Evolutionary conservation across 768 basidiomycete genomes (phyloP), one percentile per base, ranked within the genome.

Genomic region (Russula ochroleuca): DNA sequence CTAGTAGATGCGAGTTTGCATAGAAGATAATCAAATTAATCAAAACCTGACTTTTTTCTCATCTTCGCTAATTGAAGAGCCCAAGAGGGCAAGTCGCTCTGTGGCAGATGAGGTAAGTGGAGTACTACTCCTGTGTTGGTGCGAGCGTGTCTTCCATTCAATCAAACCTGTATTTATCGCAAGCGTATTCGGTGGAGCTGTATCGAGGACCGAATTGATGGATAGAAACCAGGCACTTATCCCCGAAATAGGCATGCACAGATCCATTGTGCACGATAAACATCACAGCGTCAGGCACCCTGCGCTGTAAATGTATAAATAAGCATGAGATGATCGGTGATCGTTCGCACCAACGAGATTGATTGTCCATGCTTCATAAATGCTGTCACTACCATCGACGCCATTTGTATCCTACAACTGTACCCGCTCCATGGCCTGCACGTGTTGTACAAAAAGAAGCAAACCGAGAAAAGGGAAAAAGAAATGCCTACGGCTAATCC

Each of bases 371-470:
- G 6, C 1, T 43, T 7, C 25, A 49, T 28, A 49, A 25, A 49
- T 25, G 48, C 41, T 45, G n/a, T 45, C 43, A 21, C 43, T 21
- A 43, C 19, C 1, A 54, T 2, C 35, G 3, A 21, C n/a, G 10
- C 35, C n/a, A n/a, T 35, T 33, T 38, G 45, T 49, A 59, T 50
- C 58, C 58, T 59, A 59, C 58, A 48, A 37, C 47, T 25, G 23
- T 23, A n/a, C 45, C 57, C 23, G 35, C 55, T 31, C 47, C 9
- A n/a, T 25, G 25, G 8, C 23, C 33, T 14, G n/a, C 55, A 56
- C 28, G 7, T 47, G n/a, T 35, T 47, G n/a, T 37, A 45, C 43
- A 59, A 21, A 57, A 57, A 23, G 14, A 40, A 9, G 7, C 6
- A 3, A 35, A 45, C 14, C 33, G 33, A 13, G 7, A 40, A 51